phyloP scores from a whole-genome alignment of 306 rosid species.

The Malus sylvestris region DNA sequence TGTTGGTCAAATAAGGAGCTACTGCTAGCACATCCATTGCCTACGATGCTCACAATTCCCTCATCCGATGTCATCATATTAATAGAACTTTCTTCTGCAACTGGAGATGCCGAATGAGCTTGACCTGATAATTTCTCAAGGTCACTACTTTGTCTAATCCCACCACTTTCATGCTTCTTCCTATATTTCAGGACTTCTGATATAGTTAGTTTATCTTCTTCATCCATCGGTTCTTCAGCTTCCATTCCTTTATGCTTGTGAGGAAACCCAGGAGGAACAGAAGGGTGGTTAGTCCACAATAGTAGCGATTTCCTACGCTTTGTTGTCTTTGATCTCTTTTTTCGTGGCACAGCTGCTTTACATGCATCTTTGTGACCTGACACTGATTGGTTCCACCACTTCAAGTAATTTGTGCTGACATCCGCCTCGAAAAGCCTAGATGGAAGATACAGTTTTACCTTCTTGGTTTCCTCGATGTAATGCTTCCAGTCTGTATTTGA shows the following conservation, averaged over 20 bases:
- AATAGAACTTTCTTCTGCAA: background rate
- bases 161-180: background rate
- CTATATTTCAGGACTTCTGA: background rate
- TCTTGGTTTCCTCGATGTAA: constrained; percentile 12
- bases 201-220: background rate
- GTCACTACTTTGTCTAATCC: background rate
- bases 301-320: background rate
- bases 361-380: background rate
- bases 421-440: constrained; percentile 26
- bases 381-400: constrained; percentile 14
- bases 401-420: background rate
- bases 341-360: background rate
- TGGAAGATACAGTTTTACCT: constrained; percentile 26
- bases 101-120: background rate
- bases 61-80: background rate
- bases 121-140: background rate
- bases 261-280: background rate
- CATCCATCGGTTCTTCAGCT: background rate
- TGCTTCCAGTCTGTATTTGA: constrained; percentile 27
- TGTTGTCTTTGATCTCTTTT: background rate
- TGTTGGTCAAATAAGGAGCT: background rate
- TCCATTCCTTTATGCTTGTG: background rate
- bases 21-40: background rate
- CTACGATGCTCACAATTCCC: background rate
- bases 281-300: too few relatives aligned